Percentiles rank a stretch among this genome's conserved stretches.
These are phyloP conservation scores for Straminergon stramineum DNA, from an alignment of 225 moss, liverwort and hornwort genomes.

Conservation along the genomic window DNA sequence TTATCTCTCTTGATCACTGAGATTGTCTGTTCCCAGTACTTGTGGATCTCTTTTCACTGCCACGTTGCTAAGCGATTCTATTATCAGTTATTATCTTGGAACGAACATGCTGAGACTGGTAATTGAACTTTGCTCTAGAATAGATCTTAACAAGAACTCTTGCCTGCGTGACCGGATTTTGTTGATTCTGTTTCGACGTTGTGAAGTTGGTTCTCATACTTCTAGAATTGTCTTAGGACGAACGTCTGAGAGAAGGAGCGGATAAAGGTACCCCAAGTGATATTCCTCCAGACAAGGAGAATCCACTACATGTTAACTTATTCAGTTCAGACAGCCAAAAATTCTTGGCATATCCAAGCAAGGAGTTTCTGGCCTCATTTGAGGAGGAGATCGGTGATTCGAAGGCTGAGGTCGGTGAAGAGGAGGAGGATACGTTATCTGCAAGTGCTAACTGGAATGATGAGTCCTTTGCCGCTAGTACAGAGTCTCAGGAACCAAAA, in stretches of 20 bases:
- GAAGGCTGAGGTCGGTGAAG: constrained; percentile 33
- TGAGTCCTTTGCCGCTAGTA: constrained; percentile 8
- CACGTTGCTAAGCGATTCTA: not conserved
- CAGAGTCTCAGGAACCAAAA: constrained; percentile 6
- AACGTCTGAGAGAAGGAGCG: constrained; percentile 7
- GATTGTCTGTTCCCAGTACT: not conserved
- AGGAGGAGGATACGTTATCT: constrained; percentile 39
- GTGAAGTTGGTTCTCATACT: not conserved
- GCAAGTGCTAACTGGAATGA: constrained; percentile 34
- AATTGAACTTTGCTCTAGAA: not conserved
- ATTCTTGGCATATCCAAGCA: constrained; percentile 25
- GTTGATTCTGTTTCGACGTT: not conserved
- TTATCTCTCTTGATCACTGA: not conserved
- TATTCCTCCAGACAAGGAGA: constrained; percentile 6
- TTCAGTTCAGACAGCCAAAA: constrained; percentile 36
- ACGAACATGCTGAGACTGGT: not conserved
- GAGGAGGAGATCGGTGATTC: constrained; percentile 40
- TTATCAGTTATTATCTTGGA: not conserved
- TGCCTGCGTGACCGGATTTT: not conserved
- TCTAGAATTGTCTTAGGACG: constrained; percentile 3
- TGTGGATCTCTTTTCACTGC: not conserved
- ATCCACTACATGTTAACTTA: constrained; percentile 28
- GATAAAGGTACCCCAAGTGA: not conserved
- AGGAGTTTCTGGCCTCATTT: constrained; percentile 28
- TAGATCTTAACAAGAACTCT: not conserved